Evolutionary conservation across 345 rosid genomes (phyloP).

Genomic region (Citrus sinensis): DVS_A1.0 CM039167.1:14640501-14641000

Average conservation of each 20-base stretch:
- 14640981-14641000: background rate
- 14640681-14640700: conserved; percentile 36
- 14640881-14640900: background rate
- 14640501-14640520: conserved; percentile 76
- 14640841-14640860: background rate
- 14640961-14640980: background rate
- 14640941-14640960: background rate
- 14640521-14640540: conserved; percentile 90
- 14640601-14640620: conserved; percentile 59
- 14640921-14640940: background rate
- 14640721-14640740: background rate
- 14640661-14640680: conserved; percentile 17
- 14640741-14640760: background rate
- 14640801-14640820: background rate
- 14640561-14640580: conserved; percentile 86
- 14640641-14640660: conserved; percentile 23
- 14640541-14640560: conserved; percentile 75
- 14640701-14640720: conserved; percentile 44
- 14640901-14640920: background rate
- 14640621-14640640: conserved; percentile 49
- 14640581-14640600: conserved; percentile 78
- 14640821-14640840: conserved; percentile 5
- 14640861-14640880: background rate
- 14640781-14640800: background rate
- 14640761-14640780: background rate